A percentile compares a stretch with the other conserved stretches of the same genome.
Conservation (phyloP, 2,329 filamentous ascomycete genomes). For the Tolypocladium paradoxum region DNA sequence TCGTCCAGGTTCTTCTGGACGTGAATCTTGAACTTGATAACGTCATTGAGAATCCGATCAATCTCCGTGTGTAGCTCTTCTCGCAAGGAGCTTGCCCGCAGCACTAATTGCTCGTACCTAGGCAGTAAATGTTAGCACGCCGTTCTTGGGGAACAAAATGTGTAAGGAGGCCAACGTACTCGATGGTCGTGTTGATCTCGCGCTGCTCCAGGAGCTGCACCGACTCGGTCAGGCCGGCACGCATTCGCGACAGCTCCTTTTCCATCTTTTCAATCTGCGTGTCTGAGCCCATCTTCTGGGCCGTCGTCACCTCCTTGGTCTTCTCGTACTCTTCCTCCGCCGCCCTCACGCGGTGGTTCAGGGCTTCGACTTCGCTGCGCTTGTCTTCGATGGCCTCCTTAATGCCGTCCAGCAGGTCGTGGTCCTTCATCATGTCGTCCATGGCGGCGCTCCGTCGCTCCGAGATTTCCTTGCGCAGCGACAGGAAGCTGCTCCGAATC, state of each 20-base stretch:
- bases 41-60: constrained; percentile 89
- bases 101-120: constrained; percentile 85
- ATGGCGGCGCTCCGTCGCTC: constrained; percentile 72
- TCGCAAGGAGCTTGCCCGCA: constrained; percentile 71
- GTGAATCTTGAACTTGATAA: constrained; percentile 98
- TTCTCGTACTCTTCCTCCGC: constrained; percentile 92
- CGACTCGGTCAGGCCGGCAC: constrained; percentile 69
- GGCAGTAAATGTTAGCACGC: neutral
- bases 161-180: constrained; percentile 45
- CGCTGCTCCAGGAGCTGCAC: constrained; percentile 88
- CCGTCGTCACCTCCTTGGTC: constrained; percentile 74
- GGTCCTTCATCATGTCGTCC: constrained; percentile 88
- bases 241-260: constrained; percentile 92
- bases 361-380: constrained; percentile 78
- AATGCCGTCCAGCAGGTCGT: constrained; percentile 86
- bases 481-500: constrained; percentile 67
- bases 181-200: constrained; percentile 93
- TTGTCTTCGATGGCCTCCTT: constrained; percentile 97
- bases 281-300: constrained; percentile 80
- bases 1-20: constrained; percentile 86
- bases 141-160: neutral
- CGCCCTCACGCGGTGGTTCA: constrained; percentile 78
- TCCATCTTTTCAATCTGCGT: constrained; percentile 98
- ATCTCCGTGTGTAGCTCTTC: constrained; percentile 97
- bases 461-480: constrained; percentile 81